A percentile compares a stretch with the other conserved stretches of the same genome.
Conservation (phyloP, 331 rosid genomes). For the Acacia concinna region DNA sequence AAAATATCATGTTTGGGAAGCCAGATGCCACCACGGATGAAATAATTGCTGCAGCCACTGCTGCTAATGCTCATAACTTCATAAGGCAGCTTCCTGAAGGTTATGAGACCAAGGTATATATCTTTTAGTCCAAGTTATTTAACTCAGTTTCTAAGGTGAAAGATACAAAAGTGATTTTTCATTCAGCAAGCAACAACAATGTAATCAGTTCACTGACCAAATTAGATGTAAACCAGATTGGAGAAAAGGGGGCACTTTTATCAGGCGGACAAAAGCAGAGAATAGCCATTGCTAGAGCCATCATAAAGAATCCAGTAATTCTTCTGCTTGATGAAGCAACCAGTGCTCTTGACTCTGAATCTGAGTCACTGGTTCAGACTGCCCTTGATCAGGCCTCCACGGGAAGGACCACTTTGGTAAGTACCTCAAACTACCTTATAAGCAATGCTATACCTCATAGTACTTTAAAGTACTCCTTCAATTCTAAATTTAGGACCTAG, state of each 20-base stretch:
- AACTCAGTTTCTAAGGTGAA: not conserved
- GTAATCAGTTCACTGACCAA: not conserved
- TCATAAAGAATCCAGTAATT: constrained; percentile 82
- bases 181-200: not conserved
- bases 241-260: constrained; percentile 84
- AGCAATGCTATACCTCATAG: not conserved
- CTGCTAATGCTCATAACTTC: constrained; percentile 93
- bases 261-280: constrained; percentile 97
- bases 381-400: constrained; percentile 95
- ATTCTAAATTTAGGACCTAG: too few relatives aligned
- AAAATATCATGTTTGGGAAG: constrained; percentile 89
- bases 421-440: constrained; percentile 1
- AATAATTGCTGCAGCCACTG: constrained; percentile 72
- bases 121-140: not conserved
- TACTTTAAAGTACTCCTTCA: not conserved
- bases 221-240: constrained; percentile 53
- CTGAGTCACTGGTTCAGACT: constrained; percentile 81
- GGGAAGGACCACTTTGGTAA: constrained; percentile 95
- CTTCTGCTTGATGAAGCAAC: constrained; percentile 97
- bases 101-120: constrained; percentile 80
- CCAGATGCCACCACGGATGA: constrained; percentile 82
- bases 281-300: constrained; percentile 91
- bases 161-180: not conserved
- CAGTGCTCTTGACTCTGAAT: constrained; percentile 95
- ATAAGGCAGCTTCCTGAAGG: constrained; percentile 90